Evolutionary conservation across 441 rosid genomes (phyloP).

Genomic region (Gossypium gossypioides): DNA sequence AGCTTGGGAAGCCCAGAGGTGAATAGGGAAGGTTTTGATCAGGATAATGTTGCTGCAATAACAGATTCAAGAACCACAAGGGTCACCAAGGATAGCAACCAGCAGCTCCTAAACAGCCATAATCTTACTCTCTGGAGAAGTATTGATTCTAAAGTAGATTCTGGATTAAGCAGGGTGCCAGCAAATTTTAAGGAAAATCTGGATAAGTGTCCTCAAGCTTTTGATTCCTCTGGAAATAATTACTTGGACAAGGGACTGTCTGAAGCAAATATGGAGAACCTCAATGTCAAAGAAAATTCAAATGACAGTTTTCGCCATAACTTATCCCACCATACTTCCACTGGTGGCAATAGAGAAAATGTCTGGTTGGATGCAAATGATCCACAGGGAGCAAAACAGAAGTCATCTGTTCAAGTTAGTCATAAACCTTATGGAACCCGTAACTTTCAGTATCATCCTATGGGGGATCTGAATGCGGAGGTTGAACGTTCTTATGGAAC

Average conservation of each 20-base stretch:
- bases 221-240: slow-evolving; percentile 38
- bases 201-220: slow-evolving; percentile 30
- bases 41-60: slow-evolving; percentile 23
- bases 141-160: slow-evolving; percentile 21
- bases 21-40: slow-evolving; percentile 22
- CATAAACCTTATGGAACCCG: slow-evolving; percentile 42
- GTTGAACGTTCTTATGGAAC: slow-evolving; percentile 32
- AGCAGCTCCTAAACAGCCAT: slow-evolving; percentile 23
- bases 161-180: slow-evolving; percentile 17
- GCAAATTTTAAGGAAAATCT: slow-evolving; percentile 25
- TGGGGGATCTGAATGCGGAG: slow-evolving; percentile 66
- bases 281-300: slow-evolving; percentile 28
- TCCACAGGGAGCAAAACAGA: slow-evolving; percentile 37
- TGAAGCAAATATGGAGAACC: slow-evolving; percentile 25
- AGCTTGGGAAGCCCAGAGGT: slow-evolving; percentile 19
- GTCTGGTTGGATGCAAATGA: slow-evolving; percentile 39
- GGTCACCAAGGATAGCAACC: slow-evolving; percentile 32
- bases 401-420: slow-evolving; percentile 32
- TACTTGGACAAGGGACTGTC: slow-evolving; percentile 24
- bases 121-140: slow-evolving; percentile 41
- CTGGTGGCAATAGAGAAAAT: slow-evolving; percentile 30
- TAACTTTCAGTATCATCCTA: slow-evolving; percentile 83
- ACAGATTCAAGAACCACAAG: slow-evolving; percentile 27
- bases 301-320: slow-evolving; percentile 28
- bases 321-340: slow-evolving; percentile 20